Evolutionary conservation across 2,329 filamentous ascomycete species (phyloP), one percentile per base, ranked within the genome.

Genomic region (Penicillium aurantiogriseum): DNA sequence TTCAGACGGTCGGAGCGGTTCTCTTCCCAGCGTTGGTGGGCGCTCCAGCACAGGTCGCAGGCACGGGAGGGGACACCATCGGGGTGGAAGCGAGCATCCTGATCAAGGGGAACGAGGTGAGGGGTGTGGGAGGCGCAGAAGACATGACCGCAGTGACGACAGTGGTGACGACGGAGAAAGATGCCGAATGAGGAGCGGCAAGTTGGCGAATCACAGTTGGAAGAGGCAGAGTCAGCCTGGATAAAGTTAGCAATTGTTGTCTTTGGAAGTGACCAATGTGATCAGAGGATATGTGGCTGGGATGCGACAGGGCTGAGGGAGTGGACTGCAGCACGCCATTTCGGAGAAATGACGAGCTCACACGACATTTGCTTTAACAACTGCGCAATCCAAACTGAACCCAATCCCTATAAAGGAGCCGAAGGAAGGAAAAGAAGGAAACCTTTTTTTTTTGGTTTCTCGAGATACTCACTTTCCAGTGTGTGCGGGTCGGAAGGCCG

Each of bases 61-160:
- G 84, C 81, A 42, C 83, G 80, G 49, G 83, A 83, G 17, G 68
- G 71, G 6, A 76, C 72, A 6, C 84, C 85, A 19, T 84, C 75
- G 0, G 85, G 83, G 63, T 88, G 85, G 73, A 86, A 87, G 55
- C 82, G 81, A 17, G 85, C 85, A 56, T 85, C 77, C 71, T 88
- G 85, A 66, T 88, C 84, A 17, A 88, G 81, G 8, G 82, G 83
- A 11, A 88, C 82, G 48, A 76, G 73, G 67, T 81, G 77, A 45
- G 79, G 76, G 49, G 81, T 82, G 74, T 88, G 85, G 35, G 80
- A 77, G 58, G 80, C 79, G 74, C 85, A 88, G 69, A 87, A 87
- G 66, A 88, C 82, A 65, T 86, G 82, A 43, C 85, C 85, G 64
- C 85, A 88, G 65, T 86, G 85, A 57, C 85, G 83, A 72, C 85